Conservation (phyloP, 208 protist species). For the Plasmodiophora brassicae region DNA sequence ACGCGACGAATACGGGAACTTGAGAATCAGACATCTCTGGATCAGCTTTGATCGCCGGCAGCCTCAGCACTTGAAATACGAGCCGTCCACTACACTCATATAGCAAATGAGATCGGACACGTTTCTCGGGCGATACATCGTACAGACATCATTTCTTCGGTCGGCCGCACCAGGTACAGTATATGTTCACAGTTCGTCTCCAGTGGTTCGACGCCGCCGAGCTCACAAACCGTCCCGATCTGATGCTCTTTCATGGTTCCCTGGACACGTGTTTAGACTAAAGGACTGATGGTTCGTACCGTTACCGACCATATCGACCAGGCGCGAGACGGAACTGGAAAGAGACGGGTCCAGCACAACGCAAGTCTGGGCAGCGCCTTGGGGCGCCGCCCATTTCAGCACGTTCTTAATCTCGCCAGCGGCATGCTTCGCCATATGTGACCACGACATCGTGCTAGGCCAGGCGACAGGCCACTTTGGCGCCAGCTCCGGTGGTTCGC, state of each 20-base stretch:
- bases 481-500: background rate
- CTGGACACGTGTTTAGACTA: background rate
- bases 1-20: background rate
- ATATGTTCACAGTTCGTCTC: slow-evolving; percentile 2
- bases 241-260: background rate
- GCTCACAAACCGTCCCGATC: background rate
- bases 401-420: background rate
- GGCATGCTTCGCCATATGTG: background rate
- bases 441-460: background rate
- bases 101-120: background rate
- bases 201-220: background rate
- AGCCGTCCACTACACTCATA: background rate
- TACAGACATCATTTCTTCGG: slow-evolving; percentile 17
- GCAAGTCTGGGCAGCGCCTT: background rate
- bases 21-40: background rate
- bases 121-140: background rate
- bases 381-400: background rate
- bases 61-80: background rate
- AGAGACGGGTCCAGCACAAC: background rate
- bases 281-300: background rate
- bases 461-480: background rate
- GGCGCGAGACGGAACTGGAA: background rate
- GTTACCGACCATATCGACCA: background rate
- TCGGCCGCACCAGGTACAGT: background rate
- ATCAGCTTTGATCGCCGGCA: background rate